Conservation (phyloP, 2,329 filamentous ascomycete genomes). For the Dendryphion nanum region DNA sequence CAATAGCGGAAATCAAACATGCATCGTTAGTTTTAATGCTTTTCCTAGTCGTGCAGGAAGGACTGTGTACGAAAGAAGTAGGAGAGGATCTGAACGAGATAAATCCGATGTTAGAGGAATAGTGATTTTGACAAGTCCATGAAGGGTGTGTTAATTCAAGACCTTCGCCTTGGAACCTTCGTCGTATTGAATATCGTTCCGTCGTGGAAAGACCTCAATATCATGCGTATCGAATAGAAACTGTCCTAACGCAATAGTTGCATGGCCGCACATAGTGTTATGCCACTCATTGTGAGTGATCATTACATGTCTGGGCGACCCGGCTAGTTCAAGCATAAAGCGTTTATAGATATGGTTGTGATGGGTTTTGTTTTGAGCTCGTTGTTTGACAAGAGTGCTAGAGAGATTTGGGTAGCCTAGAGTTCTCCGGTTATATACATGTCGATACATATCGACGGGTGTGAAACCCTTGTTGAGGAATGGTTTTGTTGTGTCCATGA, state of each 20-base stretch:
- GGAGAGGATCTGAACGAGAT: constrained; percentile 38
- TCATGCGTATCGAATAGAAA: constrained; percentile 29
- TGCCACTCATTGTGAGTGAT: constrained; percentile 51
- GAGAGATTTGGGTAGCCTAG: constrained; percentile 39
- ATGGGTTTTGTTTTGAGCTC: constrained; percentile 37
- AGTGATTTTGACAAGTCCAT: constrained; percentile 42
- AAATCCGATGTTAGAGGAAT: constrained; percentile 37
- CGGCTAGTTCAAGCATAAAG: constrained; percentile 49
- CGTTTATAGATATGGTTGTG: constrained; percentile 43
- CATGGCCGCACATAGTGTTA: constrained; percentile 54
- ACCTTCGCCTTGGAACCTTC: constrained; percentile 15
- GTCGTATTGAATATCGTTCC: constrained; percentile 33
- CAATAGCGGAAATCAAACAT: constrained; percentile 33
- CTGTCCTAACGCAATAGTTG: constrained; percentile 49
- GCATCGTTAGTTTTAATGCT: constrained; percentile 32
- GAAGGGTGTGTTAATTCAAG: constrained; percentile 46
- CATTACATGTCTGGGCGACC: constrained; percentile 54
- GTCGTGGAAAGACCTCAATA: constrained; percentile 38
- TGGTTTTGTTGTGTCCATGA: too few species aligned
- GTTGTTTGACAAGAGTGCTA: constrained; percentile 44
- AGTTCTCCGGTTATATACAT: constrained; percentile 53
- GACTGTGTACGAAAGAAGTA: constrained; percentile 44
- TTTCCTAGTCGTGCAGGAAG: constrained; percentile 41
- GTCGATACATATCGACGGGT: constrained; percentile 5
- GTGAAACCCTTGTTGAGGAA: too few species aligned